Evolutionary conservation across 169 alveolate species (phyloP), one percentile per base, ranked within the genome.

Genomic region (Plasmodium vinckei): DNA sequence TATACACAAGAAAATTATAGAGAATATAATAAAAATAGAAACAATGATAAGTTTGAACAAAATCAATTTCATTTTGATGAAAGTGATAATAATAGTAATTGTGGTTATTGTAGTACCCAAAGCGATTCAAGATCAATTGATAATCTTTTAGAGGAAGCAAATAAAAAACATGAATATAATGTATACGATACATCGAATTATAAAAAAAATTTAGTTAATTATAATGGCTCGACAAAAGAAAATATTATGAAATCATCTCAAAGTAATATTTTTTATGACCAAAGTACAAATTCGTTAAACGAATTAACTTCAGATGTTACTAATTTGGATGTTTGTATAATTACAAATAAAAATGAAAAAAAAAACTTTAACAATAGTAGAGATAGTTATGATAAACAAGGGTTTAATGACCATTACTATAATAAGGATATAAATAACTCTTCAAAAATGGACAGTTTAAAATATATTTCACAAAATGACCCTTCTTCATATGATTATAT

Each of bases 101-200:
- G 46, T 15, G 19, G 17, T 49, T 54, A 46, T 13, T 54, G 72
- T 47, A 79, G 69, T 67, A 46, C 57, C 4, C 61, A 67, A 7
- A 79, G 89, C 49, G 89, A 79, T 25, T 39, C 84, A 10, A 65
- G 53, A 27, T 79, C 84, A 5, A 65, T 79, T 15, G 82, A 79
- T 15, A 54, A 79, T 70, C 42, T 79, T 17, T 47, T 79, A 25
- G 89, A 71, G 23, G 72, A 79, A 56, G 42, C 89, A 21, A 65
- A 79, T 15, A 79, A 79, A 42, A 79, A 79, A 17, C 53, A 67
- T 47, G 57, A 67, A 9, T 67, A 53, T 47, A 51, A 79, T 53
- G 46, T 53, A 44, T 67, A 9, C 33, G 89, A 67, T 67, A 79
- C 89, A 9, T 53, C 89, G 1, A 67, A 57, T 60, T 67, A 77